phyloP scores from a whole-genome alignment of 257 asterid genomes.

The Cruciata laevipes region DNA sequence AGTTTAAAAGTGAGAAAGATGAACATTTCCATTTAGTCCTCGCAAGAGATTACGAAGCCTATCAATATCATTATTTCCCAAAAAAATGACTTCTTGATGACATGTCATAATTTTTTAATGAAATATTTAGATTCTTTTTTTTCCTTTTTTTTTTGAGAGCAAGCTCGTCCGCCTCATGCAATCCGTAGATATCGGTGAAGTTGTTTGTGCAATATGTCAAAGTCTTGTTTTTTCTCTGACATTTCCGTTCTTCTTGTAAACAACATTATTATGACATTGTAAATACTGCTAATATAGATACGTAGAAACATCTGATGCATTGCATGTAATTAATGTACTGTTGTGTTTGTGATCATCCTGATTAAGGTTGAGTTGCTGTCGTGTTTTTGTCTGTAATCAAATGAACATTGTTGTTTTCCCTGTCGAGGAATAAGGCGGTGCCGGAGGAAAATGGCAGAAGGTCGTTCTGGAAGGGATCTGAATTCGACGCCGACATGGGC shows the following conservation, averaged over 20 bases:
- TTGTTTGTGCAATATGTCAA: slow-evolving; percentile 18
- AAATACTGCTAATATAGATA: neutral
- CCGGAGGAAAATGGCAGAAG: slow-evolving; percentile 19
- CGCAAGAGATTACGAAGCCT: too few relatives aligned
- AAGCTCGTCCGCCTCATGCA: neutral
- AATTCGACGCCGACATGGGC: slow-evolving; percentile 73
- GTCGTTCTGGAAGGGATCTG: slow-evolving; percentile 26
- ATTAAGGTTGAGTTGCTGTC: neutral
- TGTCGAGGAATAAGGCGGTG: neutral
- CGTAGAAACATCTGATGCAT: neutral
- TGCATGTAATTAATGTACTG: neutral
- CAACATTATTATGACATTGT: neutral
- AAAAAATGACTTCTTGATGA: too few relatives aligned
- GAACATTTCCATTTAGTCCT: too few relatives aligned
- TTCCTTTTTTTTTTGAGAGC: too few relatives aligned
- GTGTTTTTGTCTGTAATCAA: neutral
- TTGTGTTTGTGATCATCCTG: neutral
- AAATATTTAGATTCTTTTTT: too few relatives aligned
- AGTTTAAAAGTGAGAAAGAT: too few relatives aligned
- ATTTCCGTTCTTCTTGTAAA: neutral
- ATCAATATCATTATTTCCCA: too few relatives aligned
- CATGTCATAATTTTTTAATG: too few relatives aligned
- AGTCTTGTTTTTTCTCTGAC: neutral
- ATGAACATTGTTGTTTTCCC: neutral
- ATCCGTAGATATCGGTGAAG: slow-evolving; percentile 36